phyloP scores from a whole-genome alignment of 345 rosid species.

The Kandelia obovata region DNA sequence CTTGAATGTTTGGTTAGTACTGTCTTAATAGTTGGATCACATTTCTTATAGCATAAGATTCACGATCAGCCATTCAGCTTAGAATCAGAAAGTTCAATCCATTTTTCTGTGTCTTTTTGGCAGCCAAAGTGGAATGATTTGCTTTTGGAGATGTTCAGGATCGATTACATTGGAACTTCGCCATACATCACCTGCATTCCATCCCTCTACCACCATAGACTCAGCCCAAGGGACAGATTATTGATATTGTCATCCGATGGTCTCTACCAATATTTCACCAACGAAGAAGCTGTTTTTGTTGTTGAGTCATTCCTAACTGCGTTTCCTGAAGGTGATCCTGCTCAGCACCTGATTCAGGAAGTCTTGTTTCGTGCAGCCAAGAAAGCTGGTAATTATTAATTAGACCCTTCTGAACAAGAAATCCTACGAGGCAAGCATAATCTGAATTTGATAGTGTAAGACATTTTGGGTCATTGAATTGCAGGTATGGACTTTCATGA shows the following conservation, averaged over 20 bases:
- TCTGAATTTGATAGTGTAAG: background rate
- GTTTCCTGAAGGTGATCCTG: constrained; percentile 31
- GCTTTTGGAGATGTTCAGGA: constrained; percentile 26
- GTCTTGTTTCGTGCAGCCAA: constrained; percentile 33
- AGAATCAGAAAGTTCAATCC: too few species aligned
- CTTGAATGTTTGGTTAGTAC: too few species aligned
- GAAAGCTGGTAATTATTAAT: constrained; percentile 22
- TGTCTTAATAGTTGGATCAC: too few species aligned
- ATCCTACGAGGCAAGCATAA: background rate
- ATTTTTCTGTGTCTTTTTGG: background rate
- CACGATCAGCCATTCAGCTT: too few species aligned
- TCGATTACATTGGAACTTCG: constrained; percentile 26
- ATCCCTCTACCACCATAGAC: constrained; percentile 25
- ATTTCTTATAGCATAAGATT: too few species aligned
- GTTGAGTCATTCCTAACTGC: constrained; percentile 20
- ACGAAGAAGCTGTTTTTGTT: constrained; percentile 20
- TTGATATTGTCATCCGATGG: constrained; percentile 34
- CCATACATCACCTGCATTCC: constrained; percentile 29
- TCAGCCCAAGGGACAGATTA: constrained; percentile 24
- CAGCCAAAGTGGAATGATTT: constrained; percentile 36
- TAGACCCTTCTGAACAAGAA: background rate
- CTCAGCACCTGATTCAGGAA: constrained; percentile 30
- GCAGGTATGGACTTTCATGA: constrained; percentile 33
- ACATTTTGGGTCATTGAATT: background rate
- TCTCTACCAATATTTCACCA: constrained; percentile 31